Percentiles rank a stretch among this genome's conserved stretches.
These are phyloP conservation scores for Vicia villosa DNA, from an alignment of 306 rosid genomes.

Conservation along the genomic window DNA sequence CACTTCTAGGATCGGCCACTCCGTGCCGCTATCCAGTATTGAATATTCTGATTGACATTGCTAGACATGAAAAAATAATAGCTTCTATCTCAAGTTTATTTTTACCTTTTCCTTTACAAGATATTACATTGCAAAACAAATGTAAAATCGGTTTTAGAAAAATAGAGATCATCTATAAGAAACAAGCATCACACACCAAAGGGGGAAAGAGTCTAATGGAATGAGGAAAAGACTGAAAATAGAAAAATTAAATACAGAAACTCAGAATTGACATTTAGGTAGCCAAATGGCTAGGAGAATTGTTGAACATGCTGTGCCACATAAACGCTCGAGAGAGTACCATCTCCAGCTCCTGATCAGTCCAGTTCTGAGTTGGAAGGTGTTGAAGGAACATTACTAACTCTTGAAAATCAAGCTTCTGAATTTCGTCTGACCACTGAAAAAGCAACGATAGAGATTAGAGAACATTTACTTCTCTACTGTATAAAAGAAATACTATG, in stretches of 20 bases:
- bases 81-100: slow-evolving; percentile 18
- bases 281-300: slow-evolving; percentile 91
- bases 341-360: slow-evolving; percentile 92
- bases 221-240: not conserved
- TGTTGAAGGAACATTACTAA: slow-evolving; percentile 98
- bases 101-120: slow-evolving; percentile 40
- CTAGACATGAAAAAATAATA: slow-evolving; percentile 18
- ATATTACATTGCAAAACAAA: slow-evolving; percentile 46
- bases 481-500: not conserved
- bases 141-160: slow-evolving; percentile 30
- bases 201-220: not conserved
- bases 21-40: too few relatives aligned
- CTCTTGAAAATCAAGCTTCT: slow-evolving; percentile 95
- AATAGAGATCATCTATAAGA: slow-evolving; percentile 10
- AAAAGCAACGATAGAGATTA: slow-evolving; percentile 23
- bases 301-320: slow-evolving; percentile 99
- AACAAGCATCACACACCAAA: slow-evolving; percentile 23
- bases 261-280: slow-evolving; percentile 43
- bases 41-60: not conserved
- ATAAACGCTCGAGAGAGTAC: slow-evolving; percentile 96
- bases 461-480: slow-evolving; percentile 27
- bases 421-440: slow-evolving; percentile 94
- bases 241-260: slow-evolving; percentile 33
- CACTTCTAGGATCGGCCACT: too few relatives aligned
- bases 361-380: slow-evolving; percentile 91